A percentile compares a stretch with the other conserved stretches of the same genome.
Conservation (phyloP, 192 early-diverging fungal genomes). For the Backusella westeae region DNA sequence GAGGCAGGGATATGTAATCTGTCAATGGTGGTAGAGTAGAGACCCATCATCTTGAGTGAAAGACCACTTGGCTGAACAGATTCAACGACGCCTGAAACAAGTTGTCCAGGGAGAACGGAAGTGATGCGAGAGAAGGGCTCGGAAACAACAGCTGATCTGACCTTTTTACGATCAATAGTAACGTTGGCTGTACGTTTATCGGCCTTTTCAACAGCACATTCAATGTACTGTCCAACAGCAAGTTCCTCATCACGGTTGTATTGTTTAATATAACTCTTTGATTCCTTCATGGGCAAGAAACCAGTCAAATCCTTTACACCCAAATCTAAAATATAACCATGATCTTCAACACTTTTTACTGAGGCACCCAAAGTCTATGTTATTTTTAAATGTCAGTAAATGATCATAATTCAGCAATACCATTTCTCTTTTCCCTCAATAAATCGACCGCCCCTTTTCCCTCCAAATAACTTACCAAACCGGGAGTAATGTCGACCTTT, state of each 20-base stretch:
- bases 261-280: slow-evolving; percentile 59
- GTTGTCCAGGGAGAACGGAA: slow-evolving; percentile 80
- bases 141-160: slow-evolving; percentile 49
- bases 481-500: slow-evolving; percentile 62
- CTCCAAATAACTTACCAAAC: slow-evolving; percentile 48
- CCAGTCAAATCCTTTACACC: slow-evolving; percentile 69
- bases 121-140: slow-evolving; percentile 61
- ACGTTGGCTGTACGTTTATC: slow-evolving; percentile 63
- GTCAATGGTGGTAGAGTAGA: slow-evolving; percentile 76
- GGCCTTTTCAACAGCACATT: slow-evolving; percentile 61
- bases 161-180: slow-evolving; percentile 58
- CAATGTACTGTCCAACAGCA: slow-evolving; percentile 73
- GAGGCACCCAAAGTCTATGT: slow-evolving; percentile 58
- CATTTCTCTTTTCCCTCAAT: not conserved
- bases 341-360: slow-evolving; percentile 87
- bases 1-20: slow-evolving; percentile 51
- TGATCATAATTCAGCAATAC: not conserved
- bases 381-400: not conserved
- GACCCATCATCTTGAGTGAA: slow-evolving; percentile 74
- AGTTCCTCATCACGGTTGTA: slow-evolving; percentile 61
- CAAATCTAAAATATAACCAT: slow-evolving; percentile 81
- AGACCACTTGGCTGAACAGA: slow-evolving; percentile 64
- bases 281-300: slow-evolving; percentile 73
- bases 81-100: slow-evolving; percentile 67
- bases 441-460: not conserved